Percentiles rank a stretch among this genome's conserved stretches.
These are phyloP conservation scores for Singerocomus inundabilis DNA, from an alignment of 1,284 basidiomycete species.

Conservation along the genomic window DNA sequence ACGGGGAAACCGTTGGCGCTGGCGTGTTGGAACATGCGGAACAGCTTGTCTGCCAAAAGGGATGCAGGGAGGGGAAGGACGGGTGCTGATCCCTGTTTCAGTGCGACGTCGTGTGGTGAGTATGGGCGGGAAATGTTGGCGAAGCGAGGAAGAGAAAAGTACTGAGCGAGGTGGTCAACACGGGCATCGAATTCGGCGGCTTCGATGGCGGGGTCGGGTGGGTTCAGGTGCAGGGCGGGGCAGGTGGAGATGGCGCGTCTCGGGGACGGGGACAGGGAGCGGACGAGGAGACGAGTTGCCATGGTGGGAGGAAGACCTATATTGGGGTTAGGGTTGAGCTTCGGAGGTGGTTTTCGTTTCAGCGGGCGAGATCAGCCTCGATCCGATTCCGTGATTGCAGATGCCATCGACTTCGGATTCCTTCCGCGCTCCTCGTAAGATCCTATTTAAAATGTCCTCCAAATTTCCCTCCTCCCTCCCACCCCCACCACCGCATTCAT, in stretches of 20 bases:
- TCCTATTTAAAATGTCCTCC: constrained; percentile 24
- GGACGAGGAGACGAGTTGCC: constrained; percentile 6
- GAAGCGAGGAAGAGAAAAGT: constrained; percentile 79
- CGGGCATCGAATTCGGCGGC: constrained; percentile 62
- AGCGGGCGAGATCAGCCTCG: not conserved
- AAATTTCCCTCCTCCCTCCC: not conserved
- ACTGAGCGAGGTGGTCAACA: constrained; percentile 62
- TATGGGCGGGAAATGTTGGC: constrained; percentile 76
- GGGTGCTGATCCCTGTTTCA: constrained; percentile 87
- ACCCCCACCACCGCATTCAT: constrained; percentile 10
- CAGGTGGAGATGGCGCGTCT: constrained; percentile 37
- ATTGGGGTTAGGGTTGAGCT: constrained; percentile 35
- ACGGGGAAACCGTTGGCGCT: constrained; percentile 67
- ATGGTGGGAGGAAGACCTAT: constrained; percentile 26
- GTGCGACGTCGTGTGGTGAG: constrained; percentile 72
- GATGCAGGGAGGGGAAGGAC: constrained; percentile 76
- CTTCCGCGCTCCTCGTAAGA: constrained; percentile 23
- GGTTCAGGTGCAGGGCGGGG: constrained; percentile 54
- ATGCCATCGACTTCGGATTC: constrained; percentile 17
- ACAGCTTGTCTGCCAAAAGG: constrained; percentile 82
- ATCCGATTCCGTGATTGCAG: not conserved
- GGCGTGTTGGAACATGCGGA: constrained; percentile 61
- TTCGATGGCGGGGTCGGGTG: constrained; percentile 67
- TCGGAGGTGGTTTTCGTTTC: constrained; percentile 8
- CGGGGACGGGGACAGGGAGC: not conserved